Evolutionary conservation across 176 grass and related monocot species (phyloP).

Genomic region (Aegilops speltoides): DNA sequence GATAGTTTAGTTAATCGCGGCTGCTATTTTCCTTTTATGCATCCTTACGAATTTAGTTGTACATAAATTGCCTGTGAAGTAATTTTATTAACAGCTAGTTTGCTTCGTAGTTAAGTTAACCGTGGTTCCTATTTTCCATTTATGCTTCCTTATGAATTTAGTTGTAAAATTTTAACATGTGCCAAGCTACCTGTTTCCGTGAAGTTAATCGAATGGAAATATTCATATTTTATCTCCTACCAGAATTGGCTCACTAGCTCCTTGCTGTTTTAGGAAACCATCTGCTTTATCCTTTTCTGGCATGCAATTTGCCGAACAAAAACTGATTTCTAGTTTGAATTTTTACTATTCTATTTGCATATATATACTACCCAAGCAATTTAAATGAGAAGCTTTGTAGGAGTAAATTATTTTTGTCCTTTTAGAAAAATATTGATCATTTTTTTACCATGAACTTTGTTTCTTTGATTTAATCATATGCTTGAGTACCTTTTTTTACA

Average conservation of each 20-base stretch:
- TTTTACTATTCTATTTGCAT: not conserved
- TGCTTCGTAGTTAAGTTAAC: not conserved
- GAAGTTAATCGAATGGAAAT: not conserved
- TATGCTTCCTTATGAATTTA: conserved; percentile 22
- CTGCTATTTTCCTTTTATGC: not conserved
- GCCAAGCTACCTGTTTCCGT: not conserved
- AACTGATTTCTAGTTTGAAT: not conserved
- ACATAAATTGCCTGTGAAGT: conserved; percentile 12
- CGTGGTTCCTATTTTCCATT: not conserved
- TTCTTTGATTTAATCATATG: conserved; percentile 3
- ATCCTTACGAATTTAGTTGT: not conserved
- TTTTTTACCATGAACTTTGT: not conserved
- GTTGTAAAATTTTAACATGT: conserved; percentile 5
- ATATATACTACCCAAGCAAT: not conserved
- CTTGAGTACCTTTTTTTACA: not conserved
- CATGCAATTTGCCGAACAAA: not conserved
- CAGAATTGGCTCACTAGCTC: not conserved
- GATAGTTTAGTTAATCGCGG: not conserved
- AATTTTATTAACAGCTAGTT: conserved; percentile 18
- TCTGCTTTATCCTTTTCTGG: not conserved
- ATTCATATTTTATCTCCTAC: not conserved
- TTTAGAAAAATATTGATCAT: conserved; percentile 1
- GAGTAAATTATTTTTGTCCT: not conserved
- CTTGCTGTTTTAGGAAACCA: not conserved
- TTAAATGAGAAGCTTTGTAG: not conserved